phyloP scores from a whole-genome alignment of 768 basidiomycete genomes.

The Rhizopogon sp. region DNA sequence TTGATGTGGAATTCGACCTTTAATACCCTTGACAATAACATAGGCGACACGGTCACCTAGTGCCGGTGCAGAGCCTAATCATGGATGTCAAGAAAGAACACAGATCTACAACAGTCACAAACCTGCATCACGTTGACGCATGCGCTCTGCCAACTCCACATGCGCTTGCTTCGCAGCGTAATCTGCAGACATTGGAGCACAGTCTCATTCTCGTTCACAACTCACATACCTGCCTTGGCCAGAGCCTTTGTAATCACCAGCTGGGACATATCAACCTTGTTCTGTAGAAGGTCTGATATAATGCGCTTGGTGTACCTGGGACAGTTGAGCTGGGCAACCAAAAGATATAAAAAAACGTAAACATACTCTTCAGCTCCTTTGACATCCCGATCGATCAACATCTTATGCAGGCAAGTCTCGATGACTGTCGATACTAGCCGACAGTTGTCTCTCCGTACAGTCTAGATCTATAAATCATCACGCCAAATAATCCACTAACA shows the following conservation, averaged over 20 bases:
- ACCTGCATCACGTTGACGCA: constrained; percentile 95
- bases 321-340: constrained; percentile 8
- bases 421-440: constrained; percentile 98
- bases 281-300: constrained; percentile 91
- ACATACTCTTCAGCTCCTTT: constrained; percentile 87
- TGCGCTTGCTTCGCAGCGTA: constrained; percentile 96
- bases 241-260: constrained; percentile 98
- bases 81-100: neutral
- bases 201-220: neutral
- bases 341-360: neutral
- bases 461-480: constrained; percentile 43
- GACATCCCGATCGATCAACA: constrained; percentile 94
- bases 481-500: neutral
- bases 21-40: constrained; percentile 95
- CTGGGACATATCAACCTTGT: constrained; percentile 98
- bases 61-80: constrained; percentile 87
- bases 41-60: constrained; percentile 98
- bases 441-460: constrained; percentile 97
- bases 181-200: constrained; percentile 41
- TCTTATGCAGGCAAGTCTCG: constrained; percentile 95
- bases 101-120: constrained; percentile 8
- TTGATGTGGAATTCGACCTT: constrained; percentile 47
- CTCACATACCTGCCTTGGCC: constrained; percentile 66
- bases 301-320: constrained; percentile 89
- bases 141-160: constrained; percentile 90